Evolutionary conservation across 23 red algal genomes (phyloP).

Genomic region (Gracilaria domingensis): DNA sequence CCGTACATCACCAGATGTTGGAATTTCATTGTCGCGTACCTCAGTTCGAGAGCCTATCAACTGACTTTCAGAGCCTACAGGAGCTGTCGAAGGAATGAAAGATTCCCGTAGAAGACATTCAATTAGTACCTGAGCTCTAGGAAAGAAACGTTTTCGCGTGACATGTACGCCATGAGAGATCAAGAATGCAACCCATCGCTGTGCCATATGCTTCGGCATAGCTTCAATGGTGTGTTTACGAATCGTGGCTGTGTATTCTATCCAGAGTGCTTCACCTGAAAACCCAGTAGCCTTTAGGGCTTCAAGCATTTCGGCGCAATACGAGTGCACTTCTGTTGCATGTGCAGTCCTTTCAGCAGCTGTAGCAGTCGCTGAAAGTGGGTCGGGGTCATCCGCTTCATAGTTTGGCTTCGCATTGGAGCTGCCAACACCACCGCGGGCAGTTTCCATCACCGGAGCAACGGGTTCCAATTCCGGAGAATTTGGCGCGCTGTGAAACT

Average conservation of each 20-base stretch:
- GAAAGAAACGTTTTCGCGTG: slow-evolving; percentile 7
- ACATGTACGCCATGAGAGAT: slow-evolving; percentile 3
- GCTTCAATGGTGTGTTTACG: slow-evolving; percentile 5
- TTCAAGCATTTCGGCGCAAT: not conserved
- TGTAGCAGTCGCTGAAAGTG: not conserved
- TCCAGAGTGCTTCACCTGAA: not conserved
- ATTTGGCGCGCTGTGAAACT: not conserved
- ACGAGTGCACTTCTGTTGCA: not conserved
- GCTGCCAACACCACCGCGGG: not conserved
- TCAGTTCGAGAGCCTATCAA: not conserved
- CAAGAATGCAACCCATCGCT: slow-evolving; percentile 2
- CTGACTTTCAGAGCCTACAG: not conserved
- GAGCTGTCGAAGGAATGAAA: not conserved
- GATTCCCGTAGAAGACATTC: not conserved
- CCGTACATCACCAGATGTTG: too few species aligned
- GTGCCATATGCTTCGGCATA: slow-evolving; percentile 21
- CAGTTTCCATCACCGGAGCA: not conserved
- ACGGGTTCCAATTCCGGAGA: not conserved
- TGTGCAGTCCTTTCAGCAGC: not conserved
- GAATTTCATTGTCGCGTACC: not conserved
- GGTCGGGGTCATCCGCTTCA: slow-evolving; percentile 18
- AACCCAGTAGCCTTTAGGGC: slow-evolving; percentile 7
- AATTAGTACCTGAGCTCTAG: not conserved
- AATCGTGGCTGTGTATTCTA: slow-evolving; percentile 20
- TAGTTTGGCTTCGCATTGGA: not conserved